A percentile compares a stretch with the other conserved stretches of the same genome.
Evolutionary conservation across 495 filamentous ascomycete species (phyloP).

Genomic region (Daldinia loculata): DNA sequence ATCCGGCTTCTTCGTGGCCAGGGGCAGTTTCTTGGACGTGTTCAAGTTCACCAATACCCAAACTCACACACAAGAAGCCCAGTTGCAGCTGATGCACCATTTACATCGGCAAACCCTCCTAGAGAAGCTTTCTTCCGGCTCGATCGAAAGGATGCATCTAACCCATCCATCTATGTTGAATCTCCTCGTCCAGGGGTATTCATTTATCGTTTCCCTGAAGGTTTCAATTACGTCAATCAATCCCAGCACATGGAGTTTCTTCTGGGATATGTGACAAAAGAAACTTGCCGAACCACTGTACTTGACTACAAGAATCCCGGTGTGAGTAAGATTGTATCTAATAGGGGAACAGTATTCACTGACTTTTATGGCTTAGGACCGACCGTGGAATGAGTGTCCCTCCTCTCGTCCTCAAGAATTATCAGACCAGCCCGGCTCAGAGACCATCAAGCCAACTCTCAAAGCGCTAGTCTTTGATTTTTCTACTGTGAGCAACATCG

Average conservation of each 20-base stretch:
- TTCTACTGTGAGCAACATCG: constrained; percentile 5
- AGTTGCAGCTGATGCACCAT: background rate
- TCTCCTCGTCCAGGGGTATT: constrained; percentile 11
- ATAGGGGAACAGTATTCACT: background rate
- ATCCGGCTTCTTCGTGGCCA: background rate
- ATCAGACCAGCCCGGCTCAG: background rate
- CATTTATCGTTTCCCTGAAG: constrained; percentile 10
- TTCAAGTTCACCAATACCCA: background rate
- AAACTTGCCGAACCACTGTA: background rate
- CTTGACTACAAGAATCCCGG: constrained; percentile 1
- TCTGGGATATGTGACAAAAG: background rate
- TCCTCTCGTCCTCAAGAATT: background rate
- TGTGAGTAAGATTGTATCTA: background rate
- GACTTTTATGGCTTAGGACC: background rate
- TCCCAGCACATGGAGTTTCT: constrained; percentile 11
- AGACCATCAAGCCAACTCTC: constrained; percentile 5
- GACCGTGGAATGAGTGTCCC: constrained; percentile 1
- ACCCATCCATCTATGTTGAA: constrained; percentile 1
- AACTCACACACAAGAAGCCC: background rate
- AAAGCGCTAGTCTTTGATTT: constrained; percentile 11
- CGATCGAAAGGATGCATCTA: constrained; percentile 6
- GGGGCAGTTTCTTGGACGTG: constrained; percentile 5
- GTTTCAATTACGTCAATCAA: constrained; percentile 16
- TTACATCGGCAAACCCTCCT: background rate
- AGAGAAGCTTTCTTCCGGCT: constrained; percentile 9